Conservation (phyloP, 2,329 filamentous ascomycete species). For the Huntiella omanensis region DNA sequence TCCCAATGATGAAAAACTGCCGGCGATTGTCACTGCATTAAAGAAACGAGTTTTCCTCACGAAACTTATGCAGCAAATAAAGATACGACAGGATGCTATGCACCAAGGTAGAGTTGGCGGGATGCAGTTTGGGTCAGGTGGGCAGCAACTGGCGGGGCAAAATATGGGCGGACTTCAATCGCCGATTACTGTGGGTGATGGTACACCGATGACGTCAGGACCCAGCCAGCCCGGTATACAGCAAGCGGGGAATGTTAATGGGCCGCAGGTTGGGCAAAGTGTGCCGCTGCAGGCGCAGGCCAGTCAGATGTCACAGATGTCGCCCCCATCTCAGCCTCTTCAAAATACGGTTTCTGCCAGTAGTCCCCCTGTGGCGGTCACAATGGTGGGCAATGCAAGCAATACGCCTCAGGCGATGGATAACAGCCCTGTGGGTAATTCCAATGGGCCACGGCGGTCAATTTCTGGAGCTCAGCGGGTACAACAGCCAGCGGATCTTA, state of each 20-base stretch:
- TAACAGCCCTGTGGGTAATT: too few relatives aligned
- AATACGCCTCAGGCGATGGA: neutral
- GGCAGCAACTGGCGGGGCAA: conserved; percentile 14
- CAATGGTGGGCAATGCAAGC: neutral
- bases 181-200: neutral
- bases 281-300: neutral
- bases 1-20: conserved; percentile 1
- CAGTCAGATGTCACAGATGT: conserved; percentile 11
- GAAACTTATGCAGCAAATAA: conserved; percentile 15
- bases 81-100: conserved; percentile 17
- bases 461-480: neutral
- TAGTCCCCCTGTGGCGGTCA: conserved; percentile 18
- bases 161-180: conserved; percentile 1
- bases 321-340: conserved; percentile 5
- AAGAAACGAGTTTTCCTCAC: conserved; percentile 9
- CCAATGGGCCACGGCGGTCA: conserved; percentile 19
- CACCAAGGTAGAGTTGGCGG: conserved; percentile 12
- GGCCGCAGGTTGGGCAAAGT: neutral
- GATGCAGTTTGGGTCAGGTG: conserved; percentile 8
- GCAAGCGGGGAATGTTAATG: too few relatives aligned
- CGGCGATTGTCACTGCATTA: neutral
- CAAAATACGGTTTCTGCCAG: neutral
- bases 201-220: neutral
- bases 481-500: conserved; percentile 12
- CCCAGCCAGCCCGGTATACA: neutral